Evolutionary conservation across 331 rosid species (phyloP), one percentile per base, ranked within the genome.

Genomic region (Telfairia occidentalis): DNA sequence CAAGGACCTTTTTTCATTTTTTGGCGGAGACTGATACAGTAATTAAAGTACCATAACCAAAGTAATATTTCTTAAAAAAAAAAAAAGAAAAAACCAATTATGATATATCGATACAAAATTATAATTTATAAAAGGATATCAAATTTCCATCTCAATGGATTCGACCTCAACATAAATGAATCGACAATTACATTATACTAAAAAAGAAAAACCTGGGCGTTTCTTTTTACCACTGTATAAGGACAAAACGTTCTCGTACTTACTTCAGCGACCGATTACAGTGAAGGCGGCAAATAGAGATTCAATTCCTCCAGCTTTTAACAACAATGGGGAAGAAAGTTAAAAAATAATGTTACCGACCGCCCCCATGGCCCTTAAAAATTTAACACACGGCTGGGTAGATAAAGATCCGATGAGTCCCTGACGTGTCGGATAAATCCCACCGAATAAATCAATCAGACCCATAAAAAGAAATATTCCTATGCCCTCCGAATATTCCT

Each of bases 351-450:
- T 13, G 16, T 15, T 37, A 19, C 54, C 18, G 35, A 66, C 73
- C 73, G 73, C 30, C 52, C 34, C 24, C 13, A 66, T 5, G 0
- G 54, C 73, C 73, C 3, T 15, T 40, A 0, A 38, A 15, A 67
- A 42, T 21, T 23, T 1, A 40, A 67, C 73, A 67, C 73, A 43
- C 54, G 74, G 74, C 54, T 10, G 50, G 19, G 9, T 1, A 12
- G 54, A 67, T 40, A 23, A 24, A 67, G 35, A 40, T 40, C 23
- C 37, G 35, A 40, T 13, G 23, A 37, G 30, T 15, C 5, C 23
- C 42, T 37, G 72, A 37, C 11, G 12, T 40, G 74, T 67, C 54
- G 74, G 74, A 67, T 67, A 29, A 42, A 67, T 18, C 74, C 53
- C 54, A 67, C 72, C 72, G 72, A 65, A 10, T 45, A 11, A 66